Conservation (phyloP, 805 yeast genomes). For the Lachancea nothofagi region DNA sequence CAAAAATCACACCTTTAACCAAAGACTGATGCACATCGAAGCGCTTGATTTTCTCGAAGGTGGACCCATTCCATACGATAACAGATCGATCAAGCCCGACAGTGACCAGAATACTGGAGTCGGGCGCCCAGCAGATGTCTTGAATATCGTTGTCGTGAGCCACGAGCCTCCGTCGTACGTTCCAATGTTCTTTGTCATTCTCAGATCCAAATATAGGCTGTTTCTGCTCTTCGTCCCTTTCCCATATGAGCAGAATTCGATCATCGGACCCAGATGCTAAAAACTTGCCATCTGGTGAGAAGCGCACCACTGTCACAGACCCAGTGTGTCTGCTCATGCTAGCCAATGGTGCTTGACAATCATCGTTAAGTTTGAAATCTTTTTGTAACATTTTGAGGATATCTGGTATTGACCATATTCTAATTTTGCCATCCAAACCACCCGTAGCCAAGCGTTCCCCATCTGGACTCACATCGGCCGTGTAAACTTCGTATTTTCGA, state of each 20-base stretch:
- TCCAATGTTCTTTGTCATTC: constrained; percentile 87
- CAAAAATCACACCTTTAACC: constrained; percentile 95
- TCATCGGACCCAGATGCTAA: constrained; percentile 96
- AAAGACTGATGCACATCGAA: constrained; percentile 92
- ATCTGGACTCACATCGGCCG: constrained; percentile 74
- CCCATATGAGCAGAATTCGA: constrained; percentile 87
- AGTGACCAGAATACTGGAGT: constrained; percentile 80
- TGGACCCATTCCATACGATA: constrained; percentile 87
- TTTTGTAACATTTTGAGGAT: constrained; percentile 38
- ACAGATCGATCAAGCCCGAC: constrained; percentile 93
- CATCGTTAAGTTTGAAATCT: constrained; percentile 15
- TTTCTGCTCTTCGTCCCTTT: constrained; percentile 61
- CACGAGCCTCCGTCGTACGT: constrained; percentile 82
- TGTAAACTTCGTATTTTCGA: constrained; percentile 76
- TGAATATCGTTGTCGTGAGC: constrained; percentile 98
- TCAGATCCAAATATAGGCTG: constrained; percentile 61
- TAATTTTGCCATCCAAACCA: constrained; percentile 86
- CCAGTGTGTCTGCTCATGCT: constrained; percentile 96
- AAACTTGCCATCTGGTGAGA: constrained; percentile 87
- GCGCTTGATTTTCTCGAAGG: constrained; percentile 79
- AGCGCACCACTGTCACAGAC: constrained; percentile 88
- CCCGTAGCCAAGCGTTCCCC: constrained; percentile 88
- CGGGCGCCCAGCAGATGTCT: constrained; percentile 98
- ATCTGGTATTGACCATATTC: constrained; percentile 75
- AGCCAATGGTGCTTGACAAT: constrained; percentile 51